These are phyloP conservation scores for Breynia disticha DNA, from an alignment of 441 rosid genomes.

Conservation along the genomic window DNA sequence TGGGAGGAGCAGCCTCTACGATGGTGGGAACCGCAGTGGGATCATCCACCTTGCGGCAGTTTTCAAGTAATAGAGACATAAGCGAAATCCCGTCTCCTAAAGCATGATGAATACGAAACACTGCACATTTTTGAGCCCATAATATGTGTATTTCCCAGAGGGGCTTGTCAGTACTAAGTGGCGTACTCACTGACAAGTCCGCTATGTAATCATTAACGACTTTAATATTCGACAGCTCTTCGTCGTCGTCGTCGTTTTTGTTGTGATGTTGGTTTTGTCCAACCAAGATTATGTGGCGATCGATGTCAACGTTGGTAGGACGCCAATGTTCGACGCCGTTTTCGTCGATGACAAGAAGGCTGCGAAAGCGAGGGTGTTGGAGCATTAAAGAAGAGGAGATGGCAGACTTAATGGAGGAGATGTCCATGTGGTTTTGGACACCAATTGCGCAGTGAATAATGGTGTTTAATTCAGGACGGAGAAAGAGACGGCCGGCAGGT, in stretches of 20 bases:
- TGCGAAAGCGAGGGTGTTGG: conserved; percentile 46
- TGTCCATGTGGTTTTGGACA: conserved; percentile 16
- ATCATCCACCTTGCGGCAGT: conserved; percentile 32
- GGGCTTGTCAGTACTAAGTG: conserved; percentile 35
- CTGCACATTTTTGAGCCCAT: conserved; percentile 21
- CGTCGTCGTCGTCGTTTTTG: background rate
- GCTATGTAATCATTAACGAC: conserved; percentile 36
- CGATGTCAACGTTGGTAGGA: conserved; percentile 32
- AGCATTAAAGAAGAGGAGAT: conserved; percentile 28
- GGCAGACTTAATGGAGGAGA: conserved; percentile 20
- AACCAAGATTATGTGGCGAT: conserved; percentile 30
- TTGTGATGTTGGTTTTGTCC: background rate
- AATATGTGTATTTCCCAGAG: conserved; percentile 56
- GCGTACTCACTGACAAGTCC: conserved; percentile 34
- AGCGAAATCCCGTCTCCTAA: conserved; percentile 58
- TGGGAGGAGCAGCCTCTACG: background rate
- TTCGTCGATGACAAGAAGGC: conserved; percentile 41
- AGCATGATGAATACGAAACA: conserved; percentile 49
- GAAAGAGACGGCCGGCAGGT: conserved; percentile 50
- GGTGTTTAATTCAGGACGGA: conserved; percentile 29
- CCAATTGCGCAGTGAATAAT: conserved; percentile 43
- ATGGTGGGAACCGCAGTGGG: conserved; percentile 25
- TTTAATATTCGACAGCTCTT: conserved; percentile 3
- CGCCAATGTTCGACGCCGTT: conserved; percentile 44
- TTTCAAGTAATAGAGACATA: conserved; percentile 41